These are phyloP conservation scores for Trichoderma sp. DNA, from an alignment of 2,329 filamentous ascomycete genomes.

Conservation along the genomic window DNA sequence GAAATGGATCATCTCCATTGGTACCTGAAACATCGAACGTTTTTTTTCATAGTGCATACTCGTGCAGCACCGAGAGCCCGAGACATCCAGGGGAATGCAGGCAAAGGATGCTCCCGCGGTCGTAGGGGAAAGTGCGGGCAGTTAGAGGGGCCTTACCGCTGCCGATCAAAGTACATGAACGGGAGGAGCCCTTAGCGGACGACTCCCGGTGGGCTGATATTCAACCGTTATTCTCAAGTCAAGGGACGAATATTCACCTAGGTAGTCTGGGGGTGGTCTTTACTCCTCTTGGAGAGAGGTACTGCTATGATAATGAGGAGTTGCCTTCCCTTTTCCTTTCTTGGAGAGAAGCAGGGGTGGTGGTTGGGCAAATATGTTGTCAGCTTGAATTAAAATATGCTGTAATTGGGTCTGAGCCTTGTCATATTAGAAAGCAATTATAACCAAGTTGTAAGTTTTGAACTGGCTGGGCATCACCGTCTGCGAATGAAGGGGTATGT, in stretches of 20 bases:
- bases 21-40: not conserved
- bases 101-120: not conserved
- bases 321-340: not conserved
- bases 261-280: not conserved
- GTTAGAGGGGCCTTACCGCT: not conserved
- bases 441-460: not conserved
- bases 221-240: not conserved
- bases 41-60: not conserved
- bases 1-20: not conserved
- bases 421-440: not conserved
- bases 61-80: not conserved
- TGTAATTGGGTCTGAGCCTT: not conserved
- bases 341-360: not conserved
- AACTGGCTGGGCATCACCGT: not conserved
- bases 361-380: not conserved
- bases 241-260: not conserved
- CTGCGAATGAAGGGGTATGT: not conserved
- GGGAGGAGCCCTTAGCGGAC: not conserved
- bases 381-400: not conserved
- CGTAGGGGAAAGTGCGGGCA: not conserved
- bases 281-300: not conserved
- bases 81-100: slow-evolving; percentile 13
- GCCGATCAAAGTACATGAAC: not conserved
- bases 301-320: not conserved
- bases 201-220: not conserved